Base-by-base conservation (phyloP, 192 early-diverging fungal genomes). In the Funneliformis mosseae region DNA sequence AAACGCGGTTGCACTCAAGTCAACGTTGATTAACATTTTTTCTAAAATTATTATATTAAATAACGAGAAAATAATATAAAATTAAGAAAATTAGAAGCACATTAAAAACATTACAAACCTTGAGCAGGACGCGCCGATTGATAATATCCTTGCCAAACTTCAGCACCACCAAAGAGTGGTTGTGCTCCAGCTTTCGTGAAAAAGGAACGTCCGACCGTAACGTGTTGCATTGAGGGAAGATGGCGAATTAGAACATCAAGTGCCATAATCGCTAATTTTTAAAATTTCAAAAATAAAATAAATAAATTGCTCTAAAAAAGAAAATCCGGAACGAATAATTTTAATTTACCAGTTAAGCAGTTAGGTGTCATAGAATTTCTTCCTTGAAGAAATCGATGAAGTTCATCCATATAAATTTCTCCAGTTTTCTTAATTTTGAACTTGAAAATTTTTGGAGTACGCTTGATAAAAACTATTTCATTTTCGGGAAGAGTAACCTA, bases 81-180 rank as follows among this genome's bases (percentile, higher is more conserved):
- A 67, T n/a, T n/a, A 38, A 79, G 39, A 50, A 33, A 50, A 18
- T 50, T 68, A 50, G 27, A 18, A 46, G 18, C 21, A 21, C 33
- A 16, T 18, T 27, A 21, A n/a, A n/a, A n/a, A n/a, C 18, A n/a
- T 61, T 16, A 43, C 28, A 83, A 85, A 77, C 94, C 94, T n/a
- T 83, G 27, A 43, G 91, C 87, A 0, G 96, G 94, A 9, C 93
- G 89, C 48, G 96, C 88, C 33, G 93, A 94, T 72, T 96, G 95
- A 77, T 95, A 96, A 82, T 92, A 96, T 28, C 97, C 97, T 81
- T 92, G 90, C 96, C 96, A 97, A 5, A 94, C 90, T 83, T 97
- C 95, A 27, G 92, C 89, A 25, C 95, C 94, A 25, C 95, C 92
- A 7, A 84, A 75, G 0, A 90, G 89, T 43, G 74, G 61, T 28